These are phyloP conservation scores for Aspergillus calidoustus DNA, from an alignment of 2,329 filamentous ascomycete species.

Conservation along the genomic window DNA sequence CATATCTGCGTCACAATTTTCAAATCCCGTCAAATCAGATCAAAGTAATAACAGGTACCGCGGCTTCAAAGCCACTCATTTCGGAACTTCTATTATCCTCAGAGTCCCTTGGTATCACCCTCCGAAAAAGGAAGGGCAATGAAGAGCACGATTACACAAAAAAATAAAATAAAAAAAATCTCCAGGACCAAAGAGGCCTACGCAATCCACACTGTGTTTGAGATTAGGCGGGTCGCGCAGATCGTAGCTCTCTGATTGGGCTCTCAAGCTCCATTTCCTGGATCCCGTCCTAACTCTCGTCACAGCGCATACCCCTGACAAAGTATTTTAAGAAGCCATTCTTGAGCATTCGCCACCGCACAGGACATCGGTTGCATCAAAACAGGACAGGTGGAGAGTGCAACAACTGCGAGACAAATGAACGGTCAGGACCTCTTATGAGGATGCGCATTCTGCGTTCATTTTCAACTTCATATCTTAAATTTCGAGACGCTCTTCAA, in stretches of 20 bases:
- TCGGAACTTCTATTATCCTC: not conserved
- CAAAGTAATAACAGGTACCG: too few species aligned
- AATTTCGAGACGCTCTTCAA: not conserved
- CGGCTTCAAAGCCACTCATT: not conserved
- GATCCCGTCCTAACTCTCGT: not conserved
- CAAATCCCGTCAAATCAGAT: too few species aligned
- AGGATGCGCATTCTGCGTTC: constrained; percentile 17
- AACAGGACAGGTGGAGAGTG: constrained; percentile 20
- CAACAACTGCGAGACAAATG: constrained; percentile 8
- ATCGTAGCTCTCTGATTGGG: constrained; percentile 24
- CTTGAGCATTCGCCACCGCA: constrained; percentile 21
- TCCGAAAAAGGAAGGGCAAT: not conserved
- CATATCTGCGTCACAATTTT: not conserved
- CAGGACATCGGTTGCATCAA: constrained; percentile 20
- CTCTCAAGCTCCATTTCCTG: constrained; percentile 5
- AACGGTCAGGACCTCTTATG: constrained; percentile 16
- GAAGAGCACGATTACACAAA: not conserved
- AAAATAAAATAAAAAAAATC: not conserved
- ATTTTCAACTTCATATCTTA: constrained; percentile 7
- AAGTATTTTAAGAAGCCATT: not conserved
- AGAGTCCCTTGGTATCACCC: not conserved
- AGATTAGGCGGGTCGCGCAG: constrained; percentile 26
- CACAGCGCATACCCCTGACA: not conserved
- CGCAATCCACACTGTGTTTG: constrained; percentile 25
- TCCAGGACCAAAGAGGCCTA: not conserved